Evolutionary conservation across 306 rosid species (phyloP), one percentile per base, ranked within the genome.

Genomic region (Inga laurina): DNA sequence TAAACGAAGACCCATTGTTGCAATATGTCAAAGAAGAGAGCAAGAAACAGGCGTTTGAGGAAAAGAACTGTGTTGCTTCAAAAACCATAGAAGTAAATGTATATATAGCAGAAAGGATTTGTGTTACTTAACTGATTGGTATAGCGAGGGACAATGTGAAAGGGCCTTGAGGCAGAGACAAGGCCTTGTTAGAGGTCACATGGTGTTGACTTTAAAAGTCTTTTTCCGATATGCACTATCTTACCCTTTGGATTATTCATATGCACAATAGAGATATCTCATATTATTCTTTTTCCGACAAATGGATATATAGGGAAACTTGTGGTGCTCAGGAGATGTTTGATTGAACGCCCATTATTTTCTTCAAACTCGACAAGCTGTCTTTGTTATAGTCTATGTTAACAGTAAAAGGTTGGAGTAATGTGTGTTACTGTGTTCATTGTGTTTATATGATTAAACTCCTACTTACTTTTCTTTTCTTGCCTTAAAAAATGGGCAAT

Each of bases 171-270:
- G 5, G 24, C 3, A 15, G 67, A 82, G 84, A 87, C 86, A 75
- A 59, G 46, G 73, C 27, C 79, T 79, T 15, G 22, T 81, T 22
- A 43, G 35, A 74, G 75, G 13, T 84, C 90, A 90, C 88, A 73
- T 81, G 88, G 62, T 71, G 72, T 69, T 85, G 88, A 83, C 82
- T 76, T 54, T 24, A 22, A 80, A 86, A 84, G 77, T 61, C 49
- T 52, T 72, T 86, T 14, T 24, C 71, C 2, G 43, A 35, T 13
- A 13, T 13, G 10, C 18, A 11, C 8, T 5, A 64, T 15, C 39
- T 30, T 1, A 65, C 71, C 21, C 3, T 34, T 65, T 34, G 71
- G 44, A 32, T 65, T 32, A 65, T 32, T 65, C 66, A 52, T 8
- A 4, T 8, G 5, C 22, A 9, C 34, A 32, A 15, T 18, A 59